phyloP scores from a whole-genome alignment of 371 early-diverging fungal genomes.

The Polyrhizophydium stewartii region DNA sequence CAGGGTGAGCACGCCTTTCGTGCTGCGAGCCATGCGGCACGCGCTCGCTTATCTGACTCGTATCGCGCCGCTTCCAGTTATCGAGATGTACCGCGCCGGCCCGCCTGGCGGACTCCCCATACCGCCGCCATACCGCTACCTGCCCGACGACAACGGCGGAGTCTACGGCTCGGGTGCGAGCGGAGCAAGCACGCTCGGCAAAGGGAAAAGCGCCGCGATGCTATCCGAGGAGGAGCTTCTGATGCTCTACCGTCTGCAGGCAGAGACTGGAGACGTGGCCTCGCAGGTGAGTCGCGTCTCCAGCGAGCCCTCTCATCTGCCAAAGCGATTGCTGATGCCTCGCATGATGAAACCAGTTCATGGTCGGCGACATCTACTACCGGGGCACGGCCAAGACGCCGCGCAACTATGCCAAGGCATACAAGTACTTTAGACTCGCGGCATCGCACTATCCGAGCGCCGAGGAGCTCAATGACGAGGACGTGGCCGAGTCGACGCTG shows the following conservation, averaged over 20 bases:
- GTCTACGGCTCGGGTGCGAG: conserved; percentile 75
- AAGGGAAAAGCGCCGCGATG: conserved; percentile 27
- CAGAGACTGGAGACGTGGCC: conserved; percentile 61
- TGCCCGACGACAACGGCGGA: conserved; percentile 63
- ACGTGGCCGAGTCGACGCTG: conserved; percentile 4
- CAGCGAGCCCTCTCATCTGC: conserved; percentile 67
- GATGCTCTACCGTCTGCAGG: conserved; percentile 70
- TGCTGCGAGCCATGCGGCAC: background rate
- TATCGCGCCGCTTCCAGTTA: conserved; percentile 37
- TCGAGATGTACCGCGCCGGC: conserved; percentile 64
- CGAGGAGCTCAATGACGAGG: background rate
- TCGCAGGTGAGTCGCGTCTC: conserved; percentile 52
- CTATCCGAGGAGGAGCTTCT: conserved; percentile 65
- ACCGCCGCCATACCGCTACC: conserved; percentile 37
- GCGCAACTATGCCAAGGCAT: conserved; percentile 63
- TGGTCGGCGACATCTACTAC: conserved; percentile 76
- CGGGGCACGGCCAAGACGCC: conserved; percentile 63
- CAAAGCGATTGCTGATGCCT: conserved; percentile 32
- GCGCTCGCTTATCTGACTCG: background rate
- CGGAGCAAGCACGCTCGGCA: conserved; percentile 35
- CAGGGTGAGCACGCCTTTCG: conserved; percentile 45
- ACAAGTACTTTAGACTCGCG: conserved; percentile 41
- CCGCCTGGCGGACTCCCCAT: conserved; percentile 79
- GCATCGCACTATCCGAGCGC: conserved; percentile 27
- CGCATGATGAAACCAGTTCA: conserved; percentile 34